Conservation (phyloP, 2,329 filamentous ascomycete species). For the Aspergillus terreus region DNA sequence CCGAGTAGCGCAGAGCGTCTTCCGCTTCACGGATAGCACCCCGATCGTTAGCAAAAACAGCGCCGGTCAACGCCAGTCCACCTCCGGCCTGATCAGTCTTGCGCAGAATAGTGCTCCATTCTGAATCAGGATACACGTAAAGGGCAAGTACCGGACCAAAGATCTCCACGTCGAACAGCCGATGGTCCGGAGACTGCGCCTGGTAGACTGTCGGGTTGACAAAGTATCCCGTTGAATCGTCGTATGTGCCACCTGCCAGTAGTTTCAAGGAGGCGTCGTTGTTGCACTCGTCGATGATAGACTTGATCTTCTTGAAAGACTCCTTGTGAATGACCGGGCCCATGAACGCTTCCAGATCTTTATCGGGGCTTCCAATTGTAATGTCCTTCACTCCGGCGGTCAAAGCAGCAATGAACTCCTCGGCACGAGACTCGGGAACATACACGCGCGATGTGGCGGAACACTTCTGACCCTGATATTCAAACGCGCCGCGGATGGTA, state of each 20-base stretch:
- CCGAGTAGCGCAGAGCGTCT: constrained; percentile 34
- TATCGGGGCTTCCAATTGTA: constrained; percentile 54
- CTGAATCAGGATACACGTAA: constrained; percentile 72
- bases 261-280: constrained; percentile 66
- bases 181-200: constrained; percentile 66
- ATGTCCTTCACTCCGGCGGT: constrained; percentile 63
- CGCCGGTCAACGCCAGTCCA: constrained; percentile 36
- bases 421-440: constrained; percentile 69
- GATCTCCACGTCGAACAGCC: constrained; percentile 70
- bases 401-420: constrained; percentile 64
- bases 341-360: constrained; percentile 61
- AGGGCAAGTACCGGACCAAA: constrained; percentile 72
- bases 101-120: constrained; percentile 57
- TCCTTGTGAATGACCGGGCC: constrained; percentile 77
- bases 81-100: constrained; percentile 32
- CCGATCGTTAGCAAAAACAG: constrained; percentile 38
- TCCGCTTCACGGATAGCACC: constrained; percentile 33
- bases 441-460: constrained; percentile 76
- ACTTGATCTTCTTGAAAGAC: constrained; percentile 73
- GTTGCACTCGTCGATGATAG: constrained; percentile 73
- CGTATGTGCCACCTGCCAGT: constrained; percentile 70
- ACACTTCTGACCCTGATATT: constrained; percentile 88
- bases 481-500: constrained; percentile 79
- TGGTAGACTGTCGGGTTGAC: constrained; percentile 76
- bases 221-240: constrained; percentile 72